Conservation (phyloP, 2,329 filamentous ascomycete species). For the Endothia cerciana region DNA sequence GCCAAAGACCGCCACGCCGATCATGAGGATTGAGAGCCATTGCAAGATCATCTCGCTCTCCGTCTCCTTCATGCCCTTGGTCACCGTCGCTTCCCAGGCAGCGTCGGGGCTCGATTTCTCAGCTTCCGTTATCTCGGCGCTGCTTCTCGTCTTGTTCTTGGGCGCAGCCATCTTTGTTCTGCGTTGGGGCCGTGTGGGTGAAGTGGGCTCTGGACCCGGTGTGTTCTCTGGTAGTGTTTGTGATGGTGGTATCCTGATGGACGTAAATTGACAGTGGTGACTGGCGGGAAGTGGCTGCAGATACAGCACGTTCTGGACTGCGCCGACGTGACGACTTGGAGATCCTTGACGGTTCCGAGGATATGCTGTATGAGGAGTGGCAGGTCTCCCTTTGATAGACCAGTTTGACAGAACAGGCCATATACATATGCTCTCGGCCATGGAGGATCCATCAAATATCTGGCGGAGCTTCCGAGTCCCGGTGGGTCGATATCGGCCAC, state of each 20-base stretch:
- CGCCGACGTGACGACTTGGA: not conserved
- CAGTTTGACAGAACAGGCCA: not conserved
- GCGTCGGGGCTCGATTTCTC: conserved; percentile 21
- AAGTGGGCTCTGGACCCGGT: not conserved
- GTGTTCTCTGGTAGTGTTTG: not conserved
- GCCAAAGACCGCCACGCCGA: conserved; percentile 22
- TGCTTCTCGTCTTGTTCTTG: conserved; percentile 13
- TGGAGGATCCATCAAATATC: not conserved
- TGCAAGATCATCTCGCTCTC: conserved; percentile 28
- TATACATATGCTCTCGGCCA: not conserved
- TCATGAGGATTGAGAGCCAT: conserved; percentile 25
- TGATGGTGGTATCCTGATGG: not conserved
- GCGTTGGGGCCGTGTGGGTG: not conserved
- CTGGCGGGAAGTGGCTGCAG: not conserved
- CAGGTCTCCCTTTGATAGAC: not conserved
- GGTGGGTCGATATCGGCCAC: not conserved
- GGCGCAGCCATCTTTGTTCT: not conserved
- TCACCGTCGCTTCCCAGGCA: conserved; percentile 28
- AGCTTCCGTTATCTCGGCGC: conserved; percentile 25
- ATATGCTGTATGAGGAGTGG: not conserved
- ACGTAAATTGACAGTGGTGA: not conserved
- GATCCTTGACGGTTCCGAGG: not conserved
- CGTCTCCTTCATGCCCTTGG: conserved; percentile 28
- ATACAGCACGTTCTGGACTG: not conserved
- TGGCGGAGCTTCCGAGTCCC: not conserved